phyloP scores from a whole-genome alignment of 1,284 basidiomycete genomes.

The Puccinia triticina region DNA sequence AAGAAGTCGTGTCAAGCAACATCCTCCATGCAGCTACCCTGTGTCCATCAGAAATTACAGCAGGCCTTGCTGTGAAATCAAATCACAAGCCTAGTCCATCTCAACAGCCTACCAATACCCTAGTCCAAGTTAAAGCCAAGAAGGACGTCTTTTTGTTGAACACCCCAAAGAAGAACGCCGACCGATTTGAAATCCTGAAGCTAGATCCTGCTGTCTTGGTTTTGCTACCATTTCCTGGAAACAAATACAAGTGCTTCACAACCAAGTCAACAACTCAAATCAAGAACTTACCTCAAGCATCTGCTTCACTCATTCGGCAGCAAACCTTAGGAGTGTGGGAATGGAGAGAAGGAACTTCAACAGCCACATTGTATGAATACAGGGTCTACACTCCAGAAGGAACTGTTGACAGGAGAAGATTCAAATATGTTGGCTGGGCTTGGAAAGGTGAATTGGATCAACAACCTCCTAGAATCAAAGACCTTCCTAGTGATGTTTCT shows the following conservation, averaged over 20 bases:
- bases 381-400: not conserved
- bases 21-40: too few relatives aligned
- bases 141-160: too few relatives aligned
- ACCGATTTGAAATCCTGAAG: too few relatives aligned
- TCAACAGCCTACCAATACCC: too few relatives aligned
- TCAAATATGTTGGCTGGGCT: slow-evolving; percentile 13
- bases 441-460: not conserved
- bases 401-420: not conserved
- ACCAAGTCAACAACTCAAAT: not conserved
- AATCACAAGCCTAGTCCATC: too few relatives aligned
- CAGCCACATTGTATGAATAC: not conserved
- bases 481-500: not conserved
- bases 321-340: not conserved
- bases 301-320: not conserved
- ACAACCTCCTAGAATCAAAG: not conserved
- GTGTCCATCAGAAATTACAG: too few relatives aligned
- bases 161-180: too few relatives aligned
- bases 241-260: not conserved
- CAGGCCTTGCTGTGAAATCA: too few relatives aligned
- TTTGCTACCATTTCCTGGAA: not conserved
- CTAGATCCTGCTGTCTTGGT: too few relatives aligned
- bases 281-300: not conserved
- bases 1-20: too few relatives aligned
- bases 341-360: slow-evolving; percentile 20
- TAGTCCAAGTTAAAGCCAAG: too few relatives aligned